Conservation (phyloP, 495 filamentous ascomycete species). For the Bryoglossum gracile region DNA sequence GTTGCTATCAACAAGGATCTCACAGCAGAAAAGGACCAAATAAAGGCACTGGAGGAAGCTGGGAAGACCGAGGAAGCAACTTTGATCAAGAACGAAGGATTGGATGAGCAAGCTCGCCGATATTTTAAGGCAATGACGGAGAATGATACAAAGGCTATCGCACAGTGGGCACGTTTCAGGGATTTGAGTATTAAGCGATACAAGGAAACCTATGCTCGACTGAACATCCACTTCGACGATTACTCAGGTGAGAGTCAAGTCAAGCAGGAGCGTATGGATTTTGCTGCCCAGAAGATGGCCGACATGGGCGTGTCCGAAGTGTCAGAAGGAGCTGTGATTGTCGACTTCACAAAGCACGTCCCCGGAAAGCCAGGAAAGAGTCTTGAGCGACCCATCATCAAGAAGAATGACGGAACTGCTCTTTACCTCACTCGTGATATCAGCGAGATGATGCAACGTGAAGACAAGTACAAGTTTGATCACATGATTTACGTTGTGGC, state of each 20-base stretch:
- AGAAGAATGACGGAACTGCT: slow-evolving; percentile 55
- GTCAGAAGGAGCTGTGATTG: slow-evolving; percentile 81
- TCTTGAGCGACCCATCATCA: slow-evolving; percentile 47
- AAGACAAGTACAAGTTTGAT: slow-evolving; percentile 58
- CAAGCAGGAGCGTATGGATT: slow-evolving; percentile 71
- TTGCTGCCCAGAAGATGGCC: slow-evolving; percentile 55
- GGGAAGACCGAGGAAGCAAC: slow-evolving; percentile 40
- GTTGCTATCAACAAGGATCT: slow-evolving; percentile 55
- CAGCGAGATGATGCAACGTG: slow-evolving; percentile 50
- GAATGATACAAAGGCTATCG: slow-evolving; percentile 65
- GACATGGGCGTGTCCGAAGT: slow-evolving; percentile 68
- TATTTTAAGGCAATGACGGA: slow-evolving; percentile 95
- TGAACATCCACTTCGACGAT: slow-evolving; percentile 89
- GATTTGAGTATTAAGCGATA: slow-evolving; percentile 84
- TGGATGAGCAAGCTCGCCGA: slow-evolving; percentile 56
- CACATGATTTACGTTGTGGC: slow-evolving; percentile 65
- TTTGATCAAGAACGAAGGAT: slow-evolving; percentile 41
- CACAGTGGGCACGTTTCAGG: slow-evolving; percentile 80
- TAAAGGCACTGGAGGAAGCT: slow-evolving; percentile 37
- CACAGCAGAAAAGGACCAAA: slow-evolving; percentile 46
- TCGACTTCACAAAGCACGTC: slow-evolving; percentile 76
- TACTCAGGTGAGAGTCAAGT: slow-evolving; percentile 96
- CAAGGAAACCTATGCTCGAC: slow-evolving; percentile 69
- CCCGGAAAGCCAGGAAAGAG: slow-evolving; percentile 51
- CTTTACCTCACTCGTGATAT: slow-evolving; percentile 62